Percentiles rank a stretch among this genome's conserved stretches.
These are phyloP conservation scores for Thermothielavioides terrestris DNA, from an alignment of 495 filamentous ascomycete species.

Conservation along the genomic window DNA sequence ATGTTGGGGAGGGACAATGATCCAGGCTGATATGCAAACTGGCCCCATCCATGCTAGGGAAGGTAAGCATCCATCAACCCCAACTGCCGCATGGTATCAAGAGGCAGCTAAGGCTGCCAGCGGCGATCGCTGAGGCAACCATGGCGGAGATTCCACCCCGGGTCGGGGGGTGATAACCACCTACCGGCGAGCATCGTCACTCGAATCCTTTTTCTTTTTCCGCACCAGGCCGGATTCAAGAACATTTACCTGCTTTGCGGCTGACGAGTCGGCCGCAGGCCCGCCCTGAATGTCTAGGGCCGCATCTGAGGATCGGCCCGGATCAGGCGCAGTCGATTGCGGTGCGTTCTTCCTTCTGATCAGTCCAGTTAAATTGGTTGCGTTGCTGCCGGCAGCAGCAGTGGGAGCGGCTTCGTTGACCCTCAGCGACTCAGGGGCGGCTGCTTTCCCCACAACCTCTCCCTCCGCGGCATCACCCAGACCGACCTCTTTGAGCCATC, in stretches of 20 bases:
- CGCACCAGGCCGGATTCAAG: constrained; percentile 19
- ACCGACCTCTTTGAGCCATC: constrained; percentile 55
- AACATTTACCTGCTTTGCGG: constrained; percentile 15
- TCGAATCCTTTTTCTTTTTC: constrained; percentile 17
- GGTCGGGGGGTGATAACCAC: too few relatives aligned
- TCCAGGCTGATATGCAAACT: too few relatives aligned
- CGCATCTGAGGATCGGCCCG: neutral
- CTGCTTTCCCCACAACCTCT: constrained; percentile 28
- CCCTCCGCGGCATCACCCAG: constrained; percentile 42
- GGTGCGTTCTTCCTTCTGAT: constrained; percentile 32
- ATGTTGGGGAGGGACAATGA: too few relatives aligned
- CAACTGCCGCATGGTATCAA: too few relatives aligned
- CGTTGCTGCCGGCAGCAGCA: neutral
- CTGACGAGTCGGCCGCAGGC: constrained; percentile 1
- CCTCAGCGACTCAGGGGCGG: constrained; percentile 1
- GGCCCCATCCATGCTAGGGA: too few relatives aligned
- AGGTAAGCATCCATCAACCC: too few relatives aligned
- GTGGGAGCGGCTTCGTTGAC: constrained; percentile 2
- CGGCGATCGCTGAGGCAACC: too few relatives aligned
- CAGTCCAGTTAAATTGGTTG: constrained; percentile 29
- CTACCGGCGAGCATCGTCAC: too few relatives aligned
- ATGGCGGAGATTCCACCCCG: too few relatives aligned
- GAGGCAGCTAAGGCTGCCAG: too few relatives aligned
- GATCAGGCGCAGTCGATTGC: neutral
- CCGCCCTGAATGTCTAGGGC: neutral